Conservation (phyloP, 2,329 filamentous ascomycete species). For the Ceratocystis variospora region DNA sequence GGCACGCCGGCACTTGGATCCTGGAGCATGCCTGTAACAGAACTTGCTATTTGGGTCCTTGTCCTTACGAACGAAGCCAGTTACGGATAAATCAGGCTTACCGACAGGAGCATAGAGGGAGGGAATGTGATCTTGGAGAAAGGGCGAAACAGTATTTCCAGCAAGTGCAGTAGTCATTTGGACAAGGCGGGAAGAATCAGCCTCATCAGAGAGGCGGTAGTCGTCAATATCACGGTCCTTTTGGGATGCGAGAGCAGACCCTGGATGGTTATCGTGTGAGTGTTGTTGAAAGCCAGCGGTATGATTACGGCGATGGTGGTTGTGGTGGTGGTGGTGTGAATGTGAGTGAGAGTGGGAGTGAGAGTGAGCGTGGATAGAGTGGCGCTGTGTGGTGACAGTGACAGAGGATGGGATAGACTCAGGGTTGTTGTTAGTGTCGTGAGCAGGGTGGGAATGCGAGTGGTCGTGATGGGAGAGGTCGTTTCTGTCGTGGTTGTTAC, state of each 20-base stretch:
- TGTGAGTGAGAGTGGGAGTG: neutral
- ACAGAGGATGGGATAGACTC: too few relatives aligned
- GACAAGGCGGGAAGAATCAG: conserved; percentile 30
- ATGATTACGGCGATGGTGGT: neutral
- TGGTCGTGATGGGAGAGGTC: neutral
- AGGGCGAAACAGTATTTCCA: conserved; percentile 69
- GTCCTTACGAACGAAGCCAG: conserved; percentile 25
- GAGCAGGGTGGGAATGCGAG: neutral
- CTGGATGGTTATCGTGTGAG: neutral
- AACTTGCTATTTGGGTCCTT: conserved; percentile 68
- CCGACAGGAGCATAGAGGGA: conserved; percentile 72
- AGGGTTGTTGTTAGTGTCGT: too few relatives aligned
- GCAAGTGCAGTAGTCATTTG: conserved; percentile 54
- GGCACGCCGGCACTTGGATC: conserved; percentile 82
- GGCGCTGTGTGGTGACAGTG: too few relatives aligned
- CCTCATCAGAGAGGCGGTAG: conserved; percentile 14
- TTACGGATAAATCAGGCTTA: conserved; percentile 31
- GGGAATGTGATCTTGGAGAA: conserved; percentile 82
- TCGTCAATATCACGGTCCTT: conserved; percentile 10
- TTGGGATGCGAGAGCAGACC: neutral
- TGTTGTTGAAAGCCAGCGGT: neutral
- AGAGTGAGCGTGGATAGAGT: neutral
- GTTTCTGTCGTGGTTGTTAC: neutral
- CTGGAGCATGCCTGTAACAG: conserved; percentile 89
- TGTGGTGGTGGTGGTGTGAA: neutral